Conservation (phyloP, 495 filamentous ascomycete genomes). For the Pseudoneurospora amorphoporcata region DNA sequence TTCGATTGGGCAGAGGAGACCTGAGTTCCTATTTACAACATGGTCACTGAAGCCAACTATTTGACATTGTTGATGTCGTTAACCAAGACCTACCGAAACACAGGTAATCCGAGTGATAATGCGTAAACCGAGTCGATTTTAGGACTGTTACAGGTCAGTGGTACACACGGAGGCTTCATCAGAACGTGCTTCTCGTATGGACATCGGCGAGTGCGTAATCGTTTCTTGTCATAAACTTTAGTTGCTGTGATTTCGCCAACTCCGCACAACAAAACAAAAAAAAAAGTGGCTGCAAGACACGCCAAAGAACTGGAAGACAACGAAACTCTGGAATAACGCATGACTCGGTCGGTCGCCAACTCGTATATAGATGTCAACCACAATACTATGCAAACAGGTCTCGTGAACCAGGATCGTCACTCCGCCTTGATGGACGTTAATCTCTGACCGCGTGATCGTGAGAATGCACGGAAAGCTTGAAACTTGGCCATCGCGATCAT, state of each 20-base stretch:
- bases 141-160: not conserved
- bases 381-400: not conserved
- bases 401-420: not conserved
- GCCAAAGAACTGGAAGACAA: not conserved
- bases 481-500: not conserved
- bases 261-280: not conserved
- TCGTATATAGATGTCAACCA: not conserved
- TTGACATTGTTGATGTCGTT: not conserved
- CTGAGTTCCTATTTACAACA: not conserved
- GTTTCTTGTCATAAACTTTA: not conserved
- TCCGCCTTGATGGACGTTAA: not conserved
- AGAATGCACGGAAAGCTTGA: not conserved
- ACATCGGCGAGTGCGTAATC: not conserved
- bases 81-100: not conserved
- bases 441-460: not conserved
- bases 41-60: not conserved
- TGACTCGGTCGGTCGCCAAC: not conserved
- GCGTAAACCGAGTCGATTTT: not conserved
- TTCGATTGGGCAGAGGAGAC: not conserved
- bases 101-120: not conserved
- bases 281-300: not conserved
- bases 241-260: not conserved
- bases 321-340: not conserved
- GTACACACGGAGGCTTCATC: not conserved
- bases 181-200: not conserved